These are phyloP conservation scores for Lactarius trivialis DNA, from an alignment of 768 basidiomycete genomes.

Conservation along the genomic window DNA sequence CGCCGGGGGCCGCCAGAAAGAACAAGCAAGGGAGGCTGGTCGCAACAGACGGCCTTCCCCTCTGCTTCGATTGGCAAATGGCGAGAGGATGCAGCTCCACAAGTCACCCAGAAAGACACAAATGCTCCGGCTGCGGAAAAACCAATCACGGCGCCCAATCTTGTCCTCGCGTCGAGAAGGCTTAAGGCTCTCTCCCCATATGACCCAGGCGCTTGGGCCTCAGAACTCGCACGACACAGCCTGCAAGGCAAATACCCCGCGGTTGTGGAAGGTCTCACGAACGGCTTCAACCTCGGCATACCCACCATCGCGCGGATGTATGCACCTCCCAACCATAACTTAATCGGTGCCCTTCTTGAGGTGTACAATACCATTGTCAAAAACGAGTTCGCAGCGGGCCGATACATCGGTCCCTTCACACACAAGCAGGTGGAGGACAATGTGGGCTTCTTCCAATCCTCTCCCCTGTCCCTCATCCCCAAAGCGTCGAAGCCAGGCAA, in stretches of 20 bases:
- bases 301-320: constrained; percentile 27
- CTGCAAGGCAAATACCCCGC: constrained; percentile 26
- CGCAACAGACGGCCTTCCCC: background rate
- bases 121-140: constrained; percentile 39
- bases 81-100: too few relatives aligned
- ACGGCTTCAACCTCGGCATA: constrained; percentile 35
- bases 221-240: constrained; percentile 11
- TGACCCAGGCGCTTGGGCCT: constrained; percentile 29
- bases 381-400: constrained; percentile 1
- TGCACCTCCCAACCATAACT: constrained; percentile 32
- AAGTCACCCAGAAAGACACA: background rate
- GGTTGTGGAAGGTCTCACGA: constrained; percentile 23
- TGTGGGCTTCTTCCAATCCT: constrained; percentile 34
- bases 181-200: constrained; percentile 31
- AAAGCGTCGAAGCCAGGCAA: constrained; percentile 32
- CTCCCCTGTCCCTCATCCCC: constrained; percentile 25
- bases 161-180: background rate
- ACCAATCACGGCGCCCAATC: constrained; percentile 34
- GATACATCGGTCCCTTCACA: constrained; percentile 29
- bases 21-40: too few relatives aligned
- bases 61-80: too few relatives aligned
- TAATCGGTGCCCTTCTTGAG: constrained; percentile 7
- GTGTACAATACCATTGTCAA: constrained; percentile 24
- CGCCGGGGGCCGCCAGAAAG: too few relatives aligned
- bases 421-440: constrained; percentile 23